These are phyloP conservation scores for Dryas drummondii DNA, from an alignment of 306 rosid genomes.

Conservation along the genomic window DNA sequence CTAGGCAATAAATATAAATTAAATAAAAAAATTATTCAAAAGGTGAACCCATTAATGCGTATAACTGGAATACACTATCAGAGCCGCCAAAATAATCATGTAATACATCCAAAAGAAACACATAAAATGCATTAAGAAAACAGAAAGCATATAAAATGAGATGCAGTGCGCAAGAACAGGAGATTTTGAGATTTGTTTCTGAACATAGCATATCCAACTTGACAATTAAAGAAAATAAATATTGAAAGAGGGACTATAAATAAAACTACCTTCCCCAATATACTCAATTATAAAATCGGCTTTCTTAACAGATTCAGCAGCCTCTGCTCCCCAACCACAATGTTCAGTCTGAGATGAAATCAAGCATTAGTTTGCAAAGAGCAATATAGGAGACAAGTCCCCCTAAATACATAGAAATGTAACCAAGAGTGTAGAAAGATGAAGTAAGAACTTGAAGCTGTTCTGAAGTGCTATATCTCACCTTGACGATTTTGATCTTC, in stretches of 20 bases:
- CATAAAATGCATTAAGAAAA: neutral
- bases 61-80: too few relatives aligned
- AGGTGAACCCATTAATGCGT: too few relatives aligned
- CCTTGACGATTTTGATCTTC: constrained; percentile 79
- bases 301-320: constrained; percentile 61
- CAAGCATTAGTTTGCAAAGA: neutral
- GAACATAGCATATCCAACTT: neutral
- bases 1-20: too few relatives aligned
- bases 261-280: constrained; percentile 80
- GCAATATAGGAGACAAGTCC: neutral
- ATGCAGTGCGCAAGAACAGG: neutral
- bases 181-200: neutral
- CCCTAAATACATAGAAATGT: neutral
- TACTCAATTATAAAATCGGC: constrained; percentile 83
- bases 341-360: constrained; percentile 63
- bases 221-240: constrained; percentile 6
- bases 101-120: neutral
- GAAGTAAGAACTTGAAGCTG: neutral
- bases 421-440: constrained; percentile 1
- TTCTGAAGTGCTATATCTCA: constrained; percentile 24
- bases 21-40: too few relatives aligned
- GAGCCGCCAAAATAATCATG: too few relatives aligned
- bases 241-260: neutral
- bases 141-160: neutral
- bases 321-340: constrained; percentile 99